Base-by-base conservation (phyloP, 2,329 filamentous ascomycete genomes). In the Penicillium hordei region DNA sequence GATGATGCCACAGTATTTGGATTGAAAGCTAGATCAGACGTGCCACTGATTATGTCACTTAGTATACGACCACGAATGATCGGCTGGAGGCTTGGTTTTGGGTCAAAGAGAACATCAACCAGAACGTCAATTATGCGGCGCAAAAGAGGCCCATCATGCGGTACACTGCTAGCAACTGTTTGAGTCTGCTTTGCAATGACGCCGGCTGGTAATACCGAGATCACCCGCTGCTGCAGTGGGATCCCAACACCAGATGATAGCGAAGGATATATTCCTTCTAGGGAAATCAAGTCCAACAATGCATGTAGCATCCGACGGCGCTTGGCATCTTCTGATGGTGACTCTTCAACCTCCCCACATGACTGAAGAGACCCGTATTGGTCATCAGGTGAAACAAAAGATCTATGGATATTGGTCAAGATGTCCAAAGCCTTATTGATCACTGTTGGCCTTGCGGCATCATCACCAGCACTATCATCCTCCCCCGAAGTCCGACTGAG, bases 261-360 rank as follows among this genome's bases (percentile, higher is more conserved):
- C 6, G 69, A 77, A 6, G 77, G 77, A 60, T 79, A 78, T 25
- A 79, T 74, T 5, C 77, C 77, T 58, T 79, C 77, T 7, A 79
- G 58, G 3, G 77, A 77, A 39, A 79, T 69, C 48, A 79, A 60
- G 53, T 79, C 77, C 44, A 79, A 62, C 7, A 79, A 62, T 5
- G 75, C 73, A 68, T 78, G 71, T 4, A 78, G 62, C 15, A 70
- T 59, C 27, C 75, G 70, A 33, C 75, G 74, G 31, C 74, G 67
- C 55, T 70, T 78, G n/a, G 76, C 74, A 68, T 78, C 75, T 65
- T 77, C 75, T 31, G 76, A 60, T 23, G 65, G 65, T 7, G 65
- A 57, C 58, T 76, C 72, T 56, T 69, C 66, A n/a, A 57, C 51
- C 5, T 57, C 59, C 10, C 44, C 39, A 17, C 27, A 23, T 5